These are phyloP conservation scores for Gastrolobium villosum DNA, from an alignment of 306 rosid species.

Conservation along the genomic window DNA sequence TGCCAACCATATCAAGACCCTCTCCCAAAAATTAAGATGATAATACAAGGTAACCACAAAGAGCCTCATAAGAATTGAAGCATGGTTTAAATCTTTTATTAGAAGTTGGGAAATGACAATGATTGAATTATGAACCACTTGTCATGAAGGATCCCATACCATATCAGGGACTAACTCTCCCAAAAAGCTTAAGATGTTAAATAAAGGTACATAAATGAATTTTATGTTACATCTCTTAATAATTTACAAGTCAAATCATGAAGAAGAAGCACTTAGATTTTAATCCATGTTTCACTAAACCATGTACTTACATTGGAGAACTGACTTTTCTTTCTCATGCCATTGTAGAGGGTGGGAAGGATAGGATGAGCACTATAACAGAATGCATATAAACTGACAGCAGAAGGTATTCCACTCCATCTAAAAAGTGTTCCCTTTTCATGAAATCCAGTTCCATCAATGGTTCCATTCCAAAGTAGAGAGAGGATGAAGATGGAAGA, in stretches of 20 bases:
- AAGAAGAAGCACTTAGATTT: neutral
- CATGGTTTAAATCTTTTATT: too few relatives aligned
- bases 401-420: constrained; percentile 70
- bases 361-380: constrained; percentile 90
- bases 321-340: constrained; percentile 76
- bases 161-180: too few relatives aligned
- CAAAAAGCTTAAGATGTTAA: too few relatives aligned
- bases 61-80: too few relatives aligned
- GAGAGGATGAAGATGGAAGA: constrained; percentile 68
- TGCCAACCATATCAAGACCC: too few relatives aligned
- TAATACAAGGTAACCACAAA: too few relatives aligned
- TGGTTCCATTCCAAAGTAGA: constrained; percentile 70
- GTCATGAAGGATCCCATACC: too few relatives aligned
- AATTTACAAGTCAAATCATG: neutral
- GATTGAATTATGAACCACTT: too few relatives aligned
- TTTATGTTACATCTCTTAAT: too few relatives aligned
- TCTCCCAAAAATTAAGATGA: too few relatives aligned
- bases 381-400: constrained; percentile 79
- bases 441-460: constrained; percentile 84
- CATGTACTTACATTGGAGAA: constrained; percentile 69
- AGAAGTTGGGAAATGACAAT: too few relatives aligned
- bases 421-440: constrained; percentile 58
- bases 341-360: constrained; percentile 77
- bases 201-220: too few relatives aligned
- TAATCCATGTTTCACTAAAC: neutral